Conservation (phyloP, 2,329 filamentous ascomycete species). For the Drechslera avenae region DNA sequence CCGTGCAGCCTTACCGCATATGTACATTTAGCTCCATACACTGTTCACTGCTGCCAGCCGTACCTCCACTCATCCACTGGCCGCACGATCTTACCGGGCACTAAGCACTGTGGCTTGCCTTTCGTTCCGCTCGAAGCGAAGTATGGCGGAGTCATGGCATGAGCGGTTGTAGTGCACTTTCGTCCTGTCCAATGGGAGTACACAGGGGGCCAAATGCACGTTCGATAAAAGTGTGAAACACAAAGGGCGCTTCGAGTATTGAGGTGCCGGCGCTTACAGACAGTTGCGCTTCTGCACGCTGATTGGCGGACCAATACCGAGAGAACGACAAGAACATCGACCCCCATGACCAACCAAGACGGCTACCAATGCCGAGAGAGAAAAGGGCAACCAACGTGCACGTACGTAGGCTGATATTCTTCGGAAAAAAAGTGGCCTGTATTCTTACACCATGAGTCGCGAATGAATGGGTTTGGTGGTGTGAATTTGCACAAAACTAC, state of each 20-base stretch:
- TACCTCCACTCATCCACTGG: conserved; percentile 8
- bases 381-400: not conserved
- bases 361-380: not conserved
- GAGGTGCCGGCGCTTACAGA: conserved; percentile 36
- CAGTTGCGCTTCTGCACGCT: conserved; percentile 2
- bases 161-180: not conserved
- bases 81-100: conserved; percentile 9
- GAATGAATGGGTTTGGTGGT: not conserved
- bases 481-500: not conserved
- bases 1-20: conserved; percentile 14
- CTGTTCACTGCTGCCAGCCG: conserved; percentile 5
- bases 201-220: conserved; percentile 22
- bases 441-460: too few relatives aligned
- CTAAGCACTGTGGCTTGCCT: conserved; percentile 16
- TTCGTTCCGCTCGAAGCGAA: conserved; percentile 4
- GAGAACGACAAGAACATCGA: not conserved
- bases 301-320: conserved; percentile 17
- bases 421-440: not conserved
- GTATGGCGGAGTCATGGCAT: conserved; percentile 6
- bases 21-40: conserved; percentile 17
- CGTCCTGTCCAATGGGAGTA: conserved; percentile 21
- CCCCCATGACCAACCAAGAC: not conserved
- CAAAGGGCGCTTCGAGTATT: conserved; percentile 34
- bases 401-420: not conserved
- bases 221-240: conserved; percentile 30